phyloP scores from a whole-genome alignment of 2,329 filamentous ascomycete genomes.

The Talaromyces marneffei region DNA sequence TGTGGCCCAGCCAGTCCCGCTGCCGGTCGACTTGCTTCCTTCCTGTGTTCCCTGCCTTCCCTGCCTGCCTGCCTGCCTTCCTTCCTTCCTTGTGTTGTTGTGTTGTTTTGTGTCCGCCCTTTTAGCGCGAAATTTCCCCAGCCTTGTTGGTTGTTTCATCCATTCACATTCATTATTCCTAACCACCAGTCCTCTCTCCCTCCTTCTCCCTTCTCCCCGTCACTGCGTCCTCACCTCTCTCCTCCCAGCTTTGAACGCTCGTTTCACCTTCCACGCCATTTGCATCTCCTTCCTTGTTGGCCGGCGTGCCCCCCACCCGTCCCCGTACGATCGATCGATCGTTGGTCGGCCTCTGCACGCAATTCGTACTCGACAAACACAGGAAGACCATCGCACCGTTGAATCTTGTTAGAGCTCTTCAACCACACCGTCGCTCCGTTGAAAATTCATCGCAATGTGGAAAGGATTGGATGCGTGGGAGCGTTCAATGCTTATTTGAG shows the following conservation, averaged over 20 bases:
- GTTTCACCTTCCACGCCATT: background rate
- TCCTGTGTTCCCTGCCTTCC: background rate
- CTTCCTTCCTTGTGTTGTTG: background rate
- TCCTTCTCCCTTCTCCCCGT: background rate
- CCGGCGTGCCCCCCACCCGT: slow-evolving; percentile 12
- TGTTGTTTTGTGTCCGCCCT: slow-evolving; percentile 2
- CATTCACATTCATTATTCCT: background rate
- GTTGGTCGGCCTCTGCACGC: background rate
- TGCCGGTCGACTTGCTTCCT: no score
- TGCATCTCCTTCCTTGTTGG: background rate
- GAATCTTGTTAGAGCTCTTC: background rate
- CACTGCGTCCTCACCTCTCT: background rate
- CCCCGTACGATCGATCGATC: background rate
- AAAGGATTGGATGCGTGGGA: slow-evolving; percentile 15
- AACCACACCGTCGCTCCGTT: background rate
- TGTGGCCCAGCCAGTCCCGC: no score
- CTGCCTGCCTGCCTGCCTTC: background rate
- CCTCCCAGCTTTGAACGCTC: background rate
- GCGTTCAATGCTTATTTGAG: slow-evolving; percentile 17
- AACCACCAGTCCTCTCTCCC: background rate
- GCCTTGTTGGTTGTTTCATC: slow-evolving; percentile 8
- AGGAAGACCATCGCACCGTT: background rate
- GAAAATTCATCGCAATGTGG: slow-evolving; percentile 11
- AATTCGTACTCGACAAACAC: background rate
- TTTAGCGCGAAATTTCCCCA: slow-evolving; percentile 14